A percentile compares a stretch with the other conserved stretches of the same genome.
phyloP scores from a whole-genome alignment of 2,329 filamentous ascomycete genomes.

The Acephala macrosclerotiorum region DNA sequence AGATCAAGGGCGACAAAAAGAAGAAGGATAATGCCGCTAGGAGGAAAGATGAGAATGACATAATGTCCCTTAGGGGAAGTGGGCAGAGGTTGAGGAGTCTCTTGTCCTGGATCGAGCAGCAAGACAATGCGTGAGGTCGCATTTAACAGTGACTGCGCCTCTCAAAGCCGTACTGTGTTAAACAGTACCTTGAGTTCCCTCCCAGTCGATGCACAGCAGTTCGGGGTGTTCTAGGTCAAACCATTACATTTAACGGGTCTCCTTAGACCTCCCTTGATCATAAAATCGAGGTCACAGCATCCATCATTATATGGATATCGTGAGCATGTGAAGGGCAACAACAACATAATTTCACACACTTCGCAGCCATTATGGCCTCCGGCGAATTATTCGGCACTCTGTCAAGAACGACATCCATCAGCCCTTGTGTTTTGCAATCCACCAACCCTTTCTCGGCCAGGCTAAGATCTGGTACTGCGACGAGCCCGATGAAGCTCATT shows the following conservation, averaged over 20 bases:
- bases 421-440: slow-evolving; percentile 26
- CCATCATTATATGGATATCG: slow-evolving; percentile 28
- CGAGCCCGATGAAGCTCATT: slow-evolving; percentile 38
- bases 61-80: slow-evolving; percentile 37
- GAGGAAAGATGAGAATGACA: slow-evolving; percentile 41
- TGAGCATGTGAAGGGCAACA: slow-evolving; percentile 27
- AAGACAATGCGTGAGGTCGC: background rate
- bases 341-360: slow-evolving; percentile 23
- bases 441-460: slow-evolving; percentile 35
- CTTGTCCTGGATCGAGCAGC: slow-evolving; percentile 30
- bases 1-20: slow-evolving; percentile 52
- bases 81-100: slow-evolving; percentile 44
- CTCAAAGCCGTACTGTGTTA: too few relatives aligned
- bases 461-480: slow-evolving; percentile 33
- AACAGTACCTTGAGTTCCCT: background rate
- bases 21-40: slow-evolving; percentile 46
- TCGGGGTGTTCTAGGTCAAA: background rate
- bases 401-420: slow-evolving; percentile 27
- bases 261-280: background rate
- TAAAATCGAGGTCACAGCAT: slow-evolving; percentile 1
- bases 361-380: background rate
- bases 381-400: slow-evolving; percentile 4
- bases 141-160: too few relatives aligned
- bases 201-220: background rate
- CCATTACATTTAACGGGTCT: background rate